Evolutionary conservation across 2,329 filamentous ascomycete genomes (phyloP), one percentile per base, ranked within the genome.

Genomic region (Neoarthrinium moseri): DNA sequence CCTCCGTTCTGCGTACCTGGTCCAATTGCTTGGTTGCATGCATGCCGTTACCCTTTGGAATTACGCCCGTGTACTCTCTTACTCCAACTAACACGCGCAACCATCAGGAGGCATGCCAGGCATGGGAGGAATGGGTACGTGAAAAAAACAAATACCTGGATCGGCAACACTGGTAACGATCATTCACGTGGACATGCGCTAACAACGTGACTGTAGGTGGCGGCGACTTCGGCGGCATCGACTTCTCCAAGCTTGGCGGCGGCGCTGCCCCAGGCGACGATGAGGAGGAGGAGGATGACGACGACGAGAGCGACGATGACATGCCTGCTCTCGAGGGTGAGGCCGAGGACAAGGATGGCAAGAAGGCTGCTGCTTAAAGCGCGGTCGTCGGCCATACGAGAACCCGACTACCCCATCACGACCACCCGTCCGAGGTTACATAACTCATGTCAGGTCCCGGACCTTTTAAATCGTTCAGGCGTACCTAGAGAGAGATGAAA

Each of bases 241-340:
- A 95, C 72, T 95, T 95, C 83, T 94, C 88, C 61, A 95, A 95
- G 78, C 85, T 95, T 52, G 86, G 84, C 53, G 85, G 78, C 52
- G 81, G 77, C 54, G 81, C 71, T 38, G 64, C 59, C 36, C 57
- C 65, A 52, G 71, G 69, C 52, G 71, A 66, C 37, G 72, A 69
- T 34, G 74, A 69, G 23, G 81, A 76, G 21, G 72, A 64, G 3
- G 69, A 68, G 1, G 70, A 70, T 6, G 74, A 73, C 5, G 74
- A 77, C 18, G 74, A 76, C 2, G 80, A 78, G 10, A 79, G 80
- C 3, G 82, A 84, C 1, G 80, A 84, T 29, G 86, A 89, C 43
- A 87, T 90, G 4, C 89, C 92, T n/a, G 91, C 95, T 84, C 90
- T 91, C 47, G 82, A 81, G 56, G 82, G 95, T 40, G 86, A 89